Base-by-base conservation (phyloP, 257 asterid species). In the Solanum tarijense region DNA sequence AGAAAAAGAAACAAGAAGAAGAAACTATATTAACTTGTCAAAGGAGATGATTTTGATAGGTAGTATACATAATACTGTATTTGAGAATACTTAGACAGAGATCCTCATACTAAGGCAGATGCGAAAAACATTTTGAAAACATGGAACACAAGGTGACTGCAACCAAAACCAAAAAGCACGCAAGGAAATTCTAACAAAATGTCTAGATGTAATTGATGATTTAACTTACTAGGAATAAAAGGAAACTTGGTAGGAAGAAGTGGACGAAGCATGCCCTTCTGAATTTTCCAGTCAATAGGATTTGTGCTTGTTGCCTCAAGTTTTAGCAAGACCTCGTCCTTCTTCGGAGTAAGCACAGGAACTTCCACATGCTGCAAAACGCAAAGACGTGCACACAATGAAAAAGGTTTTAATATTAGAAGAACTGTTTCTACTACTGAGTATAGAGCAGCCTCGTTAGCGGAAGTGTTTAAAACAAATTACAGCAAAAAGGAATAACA, bases 221-320 rank as follows among this genome's bases (percentile, higher is more conserved):
- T 13, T 81, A 88, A 79, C 93, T 90, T 88, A 94, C 97, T 88
- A 3, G 98, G 98, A 36, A 94, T 88, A 12, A 85, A 55, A 62
- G 93, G 97, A 89, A 93, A 93, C 72, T 87, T 91, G 84, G 88
- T 78, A 20, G 95, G 93, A 66, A 93, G 34, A 31, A 94, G 4
- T 71, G 94, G 96, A 72, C 93, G 92, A 20, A 91, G 43, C 86
- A 88, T 6, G 92, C 99, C 98, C 85, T 94, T 94, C 92, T 94
- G 90, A 18, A 91, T 89, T 84, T 91, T 94, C 94, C 94, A 92
- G 81, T 96, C 98, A 79, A 93, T 79, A 3, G 96, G 96, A 87
- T 94, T 96, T 68, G 93, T 65, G 89, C 95, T 93, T 36, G 90
- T 83, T 3, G 98, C 98, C 87, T 94, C 97, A 91, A 96, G 31